These are phyloP conservation scores for Parathielavia appendiculata DNA, from an alignment of 495 filamentous ascomycete species.

Conservation along the genomic window DNA sequence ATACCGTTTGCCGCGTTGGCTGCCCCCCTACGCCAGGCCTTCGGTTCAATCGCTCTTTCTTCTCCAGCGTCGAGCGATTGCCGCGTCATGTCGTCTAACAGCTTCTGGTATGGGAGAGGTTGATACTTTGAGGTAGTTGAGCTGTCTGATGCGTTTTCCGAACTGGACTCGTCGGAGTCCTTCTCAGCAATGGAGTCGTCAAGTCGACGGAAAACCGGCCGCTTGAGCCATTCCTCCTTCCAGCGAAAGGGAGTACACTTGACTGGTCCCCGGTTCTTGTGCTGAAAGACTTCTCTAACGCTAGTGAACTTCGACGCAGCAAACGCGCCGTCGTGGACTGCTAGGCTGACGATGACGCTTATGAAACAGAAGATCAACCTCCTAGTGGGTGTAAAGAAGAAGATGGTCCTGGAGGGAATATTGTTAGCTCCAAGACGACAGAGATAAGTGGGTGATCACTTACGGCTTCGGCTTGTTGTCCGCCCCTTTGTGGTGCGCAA, in stretches of 20 bases:
- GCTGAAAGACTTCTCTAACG: conserved; percentile 21
- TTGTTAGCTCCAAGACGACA: background rate
- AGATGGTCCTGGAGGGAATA: conserved; percentile 18
- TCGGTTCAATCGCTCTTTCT: conserved; percentile 14
- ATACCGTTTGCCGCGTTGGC: conserved; percentile 22
- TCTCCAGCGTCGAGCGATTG: conserved; percentile 22
- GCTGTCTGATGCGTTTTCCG: background rate
- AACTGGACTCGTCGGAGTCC: background rate
- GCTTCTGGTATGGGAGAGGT: conserved; percentile 21
- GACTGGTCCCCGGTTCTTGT: conserved; percentile 22
- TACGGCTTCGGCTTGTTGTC: conserved; percentile 36
- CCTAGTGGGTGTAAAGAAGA: conserved; percentile 17
- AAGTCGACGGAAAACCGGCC: too few relatives aligned
- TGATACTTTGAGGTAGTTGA: background rate
- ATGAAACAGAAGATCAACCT: conserved; percentile 23
- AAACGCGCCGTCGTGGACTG: conserved; percentile 17
- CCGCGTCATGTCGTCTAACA: conserved; percentile 20
- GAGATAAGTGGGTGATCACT: conserved; percentile 14
- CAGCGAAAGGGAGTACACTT: conserved; percentile 21
- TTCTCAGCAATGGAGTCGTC: conserved; percentile 4
- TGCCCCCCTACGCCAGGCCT: conserved; percentile 19
- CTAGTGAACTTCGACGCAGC: conserved; percentile 15
- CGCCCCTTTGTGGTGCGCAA: conserved; percentile 29
- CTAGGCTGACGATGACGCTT: conserved; percentile 17
- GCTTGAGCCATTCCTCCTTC: conserved; percentile 21